Conservation (phyloP, 805 yeast genomes). For the Candida tallmaniae region DNA sequence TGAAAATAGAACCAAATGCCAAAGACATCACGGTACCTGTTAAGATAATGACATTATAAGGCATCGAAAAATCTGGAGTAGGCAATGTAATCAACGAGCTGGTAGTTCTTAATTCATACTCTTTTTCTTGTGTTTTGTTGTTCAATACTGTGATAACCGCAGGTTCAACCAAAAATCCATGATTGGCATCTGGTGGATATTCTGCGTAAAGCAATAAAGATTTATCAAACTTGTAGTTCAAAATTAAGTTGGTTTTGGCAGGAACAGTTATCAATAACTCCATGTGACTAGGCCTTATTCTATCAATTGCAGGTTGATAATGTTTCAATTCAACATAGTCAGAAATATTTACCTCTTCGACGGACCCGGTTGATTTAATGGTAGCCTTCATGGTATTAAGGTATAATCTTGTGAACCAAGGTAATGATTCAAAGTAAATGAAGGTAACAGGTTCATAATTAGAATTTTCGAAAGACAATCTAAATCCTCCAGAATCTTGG, state of each 20-base stretch:
- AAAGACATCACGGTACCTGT: constrained; percentile 92
- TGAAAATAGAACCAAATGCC: constrained; percentile 83
- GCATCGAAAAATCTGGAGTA: constrained; percentile 98
- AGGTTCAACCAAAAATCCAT: constrained; percentile 93
- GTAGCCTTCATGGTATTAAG: constrained; percentile 58
- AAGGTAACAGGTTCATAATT: constrained; percentile 44
- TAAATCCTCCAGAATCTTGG: constrained; percentile 85
- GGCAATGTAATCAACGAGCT: constrained; percentile 85
- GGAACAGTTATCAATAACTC: constrained; percentile 69
- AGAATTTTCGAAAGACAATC: constrained; percentile 74
- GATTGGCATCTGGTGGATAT: constrained; percentile 99
- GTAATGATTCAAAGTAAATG: constrained; percentile 73
- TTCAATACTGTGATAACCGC: constrained; percentile 65
- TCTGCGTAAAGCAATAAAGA: constrained; percentile 79
- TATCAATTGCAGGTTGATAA: constrained; percentile 75
- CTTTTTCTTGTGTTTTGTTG: constrained; percentile 1
- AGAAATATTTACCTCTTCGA: constrained; percentile 13
- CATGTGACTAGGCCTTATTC: constrained; percentile 76
- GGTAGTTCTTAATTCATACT: constrained; percentile 73
- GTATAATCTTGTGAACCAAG: constrained; percentile 89
- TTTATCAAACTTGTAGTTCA: constrained; percentile 82
- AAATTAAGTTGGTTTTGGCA: constrained; percentile 50
- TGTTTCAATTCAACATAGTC: constrained; percentile 45
- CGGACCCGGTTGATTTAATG: constrained; percentile 18
- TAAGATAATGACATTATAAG: constrained; percentile 91